Base-by-base conservation (phyloP, 768 basidiomycete genomes). In the Lanmaoa rubissima region DNA sequence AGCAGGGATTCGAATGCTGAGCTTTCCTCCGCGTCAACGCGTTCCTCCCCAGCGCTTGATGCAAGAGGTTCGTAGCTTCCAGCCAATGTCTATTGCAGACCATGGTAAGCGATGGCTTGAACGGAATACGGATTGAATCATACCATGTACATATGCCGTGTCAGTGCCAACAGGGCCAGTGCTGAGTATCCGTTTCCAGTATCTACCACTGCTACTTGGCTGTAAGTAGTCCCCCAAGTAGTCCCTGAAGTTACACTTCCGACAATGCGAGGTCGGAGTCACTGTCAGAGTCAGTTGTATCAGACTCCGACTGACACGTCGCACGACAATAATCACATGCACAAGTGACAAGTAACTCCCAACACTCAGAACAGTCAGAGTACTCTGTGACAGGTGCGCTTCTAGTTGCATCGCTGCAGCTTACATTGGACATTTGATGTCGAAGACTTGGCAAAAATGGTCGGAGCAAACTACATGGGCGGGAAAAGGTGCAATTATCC, bases 401-500 rank as follows among this genome's bases (percentile, higher is more conserved):
- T 36, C 26, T 17, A 12, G 7, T 5, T 16, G 6, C 24, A 24
- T 28, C 31, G 11, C 8, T 46, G n/a, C 28, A 28, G 32, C 32
- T 16, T 11, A 31, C 32, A 35, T 35, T 61, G 13, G 19, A 31
- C 32, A 26, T 44, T 19, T 43, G 13, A n/a, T 17, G 5, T 36
- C 19, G 4, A 41, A 14, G 28, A 9, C 24, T 11, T 48, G n/a
- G 24, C 44, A 21, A 53, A 26, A 47, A 86, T 87, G 86, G 72
- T 73, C 21, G 87, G 87, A 7, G 87, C 86, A 32, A 89, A 89
- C 62, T 89, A 88, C 59, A 88, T 87, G 86, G 87, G 87, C 24
- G 87, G 87, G 13, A 86, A 82, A 73, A 78, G 84, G 87, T 85
- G 47, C 36, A 69, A 19, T 51, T 54, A 16, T 41, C 24, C 24